phyloP scores from a whole-genome alignment of 371 early-diverging fungal species.

The Massospora cicadina region DNA sequence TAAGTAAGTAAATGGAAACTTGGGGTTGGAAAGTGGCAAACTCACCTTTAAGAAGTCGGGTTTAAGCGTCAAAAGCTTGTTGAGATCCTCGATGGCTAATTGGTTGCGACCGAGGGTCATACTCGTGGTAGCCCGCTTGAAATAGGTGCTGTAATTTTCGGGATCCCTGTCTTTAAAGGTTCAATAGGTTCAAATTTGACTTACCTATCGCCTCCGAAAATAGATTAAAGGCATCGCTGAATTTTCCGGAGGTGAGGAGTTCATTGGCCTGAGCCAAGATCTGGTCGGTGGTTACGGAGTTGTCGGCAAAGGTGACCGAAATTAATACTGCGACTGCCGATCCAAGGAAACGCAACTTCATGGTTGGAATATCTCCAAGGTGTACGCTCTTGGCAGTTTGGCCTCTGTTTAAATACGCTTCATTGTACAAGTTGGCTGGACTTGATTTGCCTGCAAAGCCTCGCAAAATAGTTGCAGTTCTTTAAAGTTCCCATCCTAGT shows the following conservation, averaged over 20 bases:
- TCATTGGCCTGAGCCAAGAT: constrained; percentile 2
- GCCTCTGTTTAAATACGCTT: background rate
- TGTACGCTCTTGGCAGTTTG: background rate
- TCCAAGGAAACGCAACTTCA: constrained; percentile 5
- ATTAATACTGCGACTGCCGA: constrained; percentile 2
- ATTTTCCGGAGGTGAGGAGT: constrained; percentile 6
- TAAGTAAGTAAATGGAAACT: constrained; percentile 18
- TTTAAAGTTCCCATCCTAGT: background rate
- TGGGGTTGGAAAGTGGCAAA: background rate
- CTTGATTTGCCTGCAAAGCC: background rate
- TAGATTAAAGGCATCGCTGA: constrained; percentile 8
- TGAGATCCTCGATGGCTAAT: constrained; percentile 61
- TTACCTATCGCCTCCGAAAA: constrained; percentile 10
- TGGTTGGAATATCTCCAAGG: background rate
- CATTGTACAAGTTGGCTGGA: background rate
- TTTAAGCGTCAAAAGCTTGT: constrained; percentile 47
- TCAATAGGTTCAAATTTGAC: background rate
- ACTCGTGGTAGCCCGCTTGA: constrained; percentile 71
- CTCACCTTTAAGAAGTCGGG: constrained; percentile 49
- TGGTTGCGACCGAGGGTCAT: constrained; percentile 47
- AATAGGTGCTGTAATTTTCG: constrained; percentile 60
- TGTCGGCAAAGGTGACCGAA: background rate
- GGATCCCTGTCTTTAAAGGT: constrained; percentile 37
- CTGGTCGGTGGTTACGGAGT: background rate
- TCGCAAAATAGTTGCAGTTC: background rate